Conservation (phyloP, 441 rosid genomes). For the Macaranga tanarius region DNA sequence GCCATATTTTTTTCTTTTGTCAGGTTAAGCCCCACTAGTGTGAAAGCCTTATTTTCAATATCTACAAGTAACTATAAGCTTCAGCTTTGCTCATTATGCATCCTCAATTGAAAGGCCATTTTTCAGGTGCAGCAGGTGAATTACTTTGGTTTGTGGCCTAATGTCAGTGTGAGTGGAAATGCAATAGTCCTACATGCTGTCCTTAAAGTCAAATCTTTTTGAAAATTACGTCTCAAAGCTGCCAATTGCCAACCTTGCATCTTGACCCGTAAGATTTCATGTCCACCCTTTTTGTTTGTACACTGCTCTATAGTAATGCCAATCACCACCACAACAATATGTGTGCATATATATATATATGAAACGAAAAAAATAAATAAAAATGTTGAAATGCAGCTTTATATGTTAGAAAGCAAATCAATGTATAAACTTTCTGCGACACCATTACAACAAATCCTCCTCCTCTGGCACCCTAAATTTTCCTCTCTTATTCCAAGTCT, state of each 20-base stretch:
- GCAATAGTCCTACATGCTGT: neutral
- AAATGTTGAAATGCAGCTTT: neutral
- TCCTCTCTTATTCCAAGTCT: constrained; percentile 38
- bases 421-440: constrained; percentile 25
- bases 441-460: constrained; percentile 19
- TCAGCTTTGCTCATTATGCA: neutral
- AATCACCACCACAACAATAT: neutral
- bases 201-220: constrained; percentile 20
- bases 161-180: neutral
- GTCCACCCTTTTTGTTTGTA: neutral
- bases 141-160: neutral
- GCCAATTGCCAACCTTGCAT: constrained; percentile 31
- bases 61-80: neutral
- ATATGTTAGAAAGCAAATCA: constrained; percentile 26
- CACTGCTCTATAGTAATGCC: constrained; percentile 10
- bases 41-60: neutral
- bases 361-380: neutral
- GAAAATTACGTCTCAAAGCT: constrained; percentile 27
- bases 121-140: constrained; percentile 9
- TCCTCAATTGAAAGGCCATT: neutral
- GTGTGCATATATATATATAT: neutral
- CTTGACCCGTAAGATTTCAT: constrained; percentile 12
- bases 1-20: no score
- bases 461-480: neutral
- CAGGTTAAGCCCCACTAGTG: no score